Evolutionary conservation across 2,329 filamentous ascomycete species (phyloP), one percentile per base, ranked within the genome.

Genomic region (Davidsoniella australis): DNA sequence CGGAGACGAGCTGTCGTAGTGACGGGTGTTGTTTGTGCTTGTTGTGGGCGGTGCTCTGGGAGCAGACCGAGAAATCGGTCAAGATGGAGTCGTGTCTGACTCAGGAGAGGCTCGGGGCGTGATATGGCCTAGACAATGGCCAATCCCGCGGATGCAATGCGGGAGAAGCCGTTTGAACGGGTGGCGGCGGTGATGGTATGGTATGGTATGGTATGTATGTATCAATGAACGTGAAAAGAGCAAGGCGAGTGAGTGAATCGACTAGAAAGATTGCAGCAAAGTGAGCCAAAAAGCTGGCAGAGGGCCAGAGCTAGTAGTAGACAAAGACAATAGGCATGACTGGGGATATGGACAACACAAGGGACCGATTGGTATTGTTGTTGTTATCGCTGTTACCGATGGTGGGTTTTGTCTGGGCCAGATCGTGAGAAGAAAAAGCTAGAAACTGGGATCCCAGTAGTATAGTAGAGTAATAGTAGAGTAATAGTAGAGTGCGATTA

Each of bases 271-370:
- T 40, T 42, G 24, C 24, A 42, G 8, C 14, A 42, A 42, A 17
- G 12, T 23, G 18, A 45, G 41, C 47, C 47, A 49, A 41, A 29
- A 40, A 20, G 41, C 47, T 41, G 47, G 47, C 47, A 42, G 17
- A 36, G 41, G 41, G 47, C 47, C 47, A 49, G 41, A 49, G 44
- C 47, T 49, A 49, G 29, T 48, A 48, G 40, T 43, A 23, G 45
- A 45, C 38, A 47, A 39, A 33, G 24, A 44, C 40, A 44, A 39
- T 41, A 49, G 37, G 48, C 47, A 43, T 44, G 38, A 41, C 54
- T 46, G 37, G 24, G 24, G 24, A 37, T 24, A 24, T 14, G 29
- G 12, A 33, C 26, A 29, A 33, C 29, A 33, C 29, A 33, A 33
- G 29, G 12, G 29, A 33, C 29, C 12, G 12, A 33, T 12, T 33